phyloP scores from a whole-genome alignment of 768 basidiomycete species.

The Tephrocybe sp. region DNA sequence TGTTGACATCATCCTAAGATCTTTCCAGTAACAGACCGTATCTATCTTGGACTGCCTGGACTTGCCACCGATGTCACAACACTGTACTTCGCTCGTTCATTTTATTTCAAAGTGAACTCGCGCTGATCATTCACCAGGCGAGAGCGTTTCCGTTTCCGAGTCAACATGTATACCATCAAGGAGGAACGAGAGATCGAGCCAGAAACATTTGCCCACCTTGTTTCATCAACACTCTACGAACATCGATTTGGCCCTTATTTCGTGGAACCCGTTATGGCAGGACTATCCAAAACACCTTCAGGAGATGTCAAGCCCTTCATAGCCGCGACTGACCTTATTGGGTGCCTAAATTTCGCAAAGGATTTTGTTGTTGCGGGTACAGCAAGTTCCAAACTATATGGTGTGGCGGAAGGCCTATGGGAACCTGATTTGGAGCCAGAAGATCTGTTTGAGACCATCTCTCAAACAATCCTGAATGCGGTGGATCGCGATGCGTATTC shows the following conservation, averaged over 20 bases:
- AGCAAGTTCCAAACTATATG: constrained; percentile 87
- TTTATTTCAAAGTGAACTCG: constrained; percentile 1
- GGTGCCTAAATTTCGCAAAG: constrained; percentile 90
- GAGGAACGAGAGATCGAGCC: constrained; percentile 97
- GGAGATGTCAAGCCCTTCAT: constrained; percentile 87
- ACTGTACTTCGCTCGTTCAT: constrained; percentile 54
- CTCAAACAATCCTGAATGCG: constrained; percentile 91
- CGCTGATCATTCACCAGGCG: constrained; percentile 46
- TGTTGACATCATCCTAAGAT: constrained; percentile 49
- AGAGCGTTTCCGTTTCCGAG: constrained; percentile 88
- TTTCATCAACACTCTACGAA: constrained; percentile 94
- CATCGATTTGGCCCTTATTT: constrained; percentile 95
- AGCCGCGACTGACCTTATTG: constrained; percentile 91
- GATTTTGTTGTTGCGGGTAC: constrained; percentile 97
- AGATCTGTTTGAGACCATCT: constrained; percentile 97
- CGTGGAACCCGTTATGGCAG: constrained; percentile 95
- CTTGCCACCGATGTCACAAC: constrained; percentile 93
- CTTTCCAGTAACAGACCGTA: constrained; percentile 89
- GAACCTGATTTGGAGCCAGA: constrained; percentile 95
- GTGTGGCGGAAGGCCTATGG: constrained; percentile 98
- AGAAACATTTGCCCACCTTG: constrained; percentile 92
- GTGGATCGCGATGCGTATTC: constrained; percentile 96
- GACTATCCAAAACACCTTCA: constrained; percentile 70
- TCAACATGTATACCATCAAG: constrained; percentile 99
- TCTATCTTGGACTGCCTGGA: constrained; percentile 89